phyloP scores from a whole-genome alignment of 1,284 basidiomycete species.

The Cryptococcus sp. region DNA sequence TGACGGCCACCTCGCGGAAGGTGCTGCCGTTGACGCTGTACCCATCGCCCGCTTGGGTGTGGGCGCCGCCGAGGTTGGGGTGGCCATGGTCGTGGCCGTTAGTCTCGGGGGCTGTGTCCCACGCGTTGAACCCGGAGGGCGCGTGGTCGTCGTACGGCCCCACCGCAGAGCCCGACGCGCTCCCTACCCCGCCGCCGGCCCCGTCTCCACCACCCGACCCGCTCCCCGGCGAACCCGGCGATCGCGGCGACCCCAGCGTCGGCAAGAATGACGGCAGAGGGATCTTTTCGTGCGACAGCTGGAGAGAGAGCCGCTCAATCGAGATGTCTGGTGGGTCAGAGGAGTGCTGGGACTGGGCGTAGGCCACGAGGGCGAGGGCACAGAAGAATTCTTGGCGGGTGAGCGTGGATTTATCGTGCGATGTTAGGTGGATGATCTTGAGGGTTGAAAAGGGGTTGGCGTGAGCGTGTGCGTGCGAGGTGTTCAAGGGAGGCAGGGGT shows the following conservation, averaged over 20 bases:
- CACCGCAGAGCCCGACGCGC: no score
- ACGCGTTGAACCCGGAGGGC: constrained; percentile 16
- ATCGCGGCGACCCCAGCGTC: background rate
- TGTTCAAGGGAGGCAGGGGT: no score
- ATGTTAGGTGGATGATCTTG: constrained; percentile 37
- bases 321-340: constrained; percentile 47
- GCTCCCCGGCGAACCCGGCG: background rate
- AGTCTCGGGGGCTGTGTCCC: constrained; percentile 32
- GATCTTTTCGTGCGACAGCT: no score
- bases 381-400: constrained; percentile 84
- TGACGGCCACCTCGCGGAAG: constrained; percentile 15
- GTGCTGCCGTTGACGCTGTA: constrained; percentile 12
- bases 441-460: no score
- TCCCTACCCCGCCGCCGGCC: no score
- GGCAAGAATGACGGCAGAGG: background rate
- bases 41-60: background rate
- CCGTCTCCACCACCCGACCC: no score
- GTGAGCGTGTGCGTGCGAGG: no score
- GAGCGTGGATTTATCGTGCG: constrained; percentile 52
- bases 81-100: constrained; percentile 2
- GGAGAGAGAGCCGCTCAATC: constrained; percentile 68
- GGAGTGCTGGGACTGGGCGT: constrained; percentile 56
- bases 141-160: no score
- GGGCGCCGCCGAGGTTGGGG: no score
- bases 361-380: constrained; percentile 74